Evolutionary conservation across 306 rosid species (phyloP).

Genomic region (Carpinus viminea): DNA sequence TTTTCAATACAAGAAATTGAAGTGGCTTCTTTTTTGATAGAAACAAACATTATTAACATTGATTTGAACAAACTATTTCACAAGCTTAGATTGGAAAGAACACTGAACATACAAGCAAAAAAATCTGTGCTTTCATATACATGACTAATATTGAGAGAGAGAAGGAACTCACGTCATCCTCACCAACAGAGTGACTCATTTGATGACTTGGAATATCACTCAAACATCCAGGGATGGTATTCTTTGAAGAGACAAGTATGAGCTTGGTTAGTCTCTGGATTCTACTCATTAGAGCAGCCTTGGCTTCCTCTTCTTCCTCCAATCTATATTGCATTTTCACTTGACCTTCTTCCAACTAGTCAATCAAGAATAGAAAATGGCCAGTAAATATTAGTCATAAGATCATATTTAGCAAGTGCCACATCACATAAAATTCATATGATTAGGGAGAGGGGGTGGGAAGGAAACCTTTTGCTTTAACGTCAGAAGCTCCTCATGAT

Average conservation of each 20-base stretch:
- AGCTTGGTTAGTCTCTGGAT: slow-evolving; percentile 98
- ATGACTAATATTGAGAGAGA: slow-evolving; percentile 9
- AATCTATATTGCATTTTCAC: slow-evolving; percentile 97
- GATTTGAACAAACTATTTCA: background rate
- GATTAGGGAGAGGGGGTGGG: slow-evolving; percentile 13
- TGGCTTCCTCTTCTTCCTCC: slow-evolving; percentile 99
- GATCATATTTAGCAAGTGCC: slow-evolving; percentile 11
- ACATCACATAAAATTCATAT: slow-evolving; percentile 18
- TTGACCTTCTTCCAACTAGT: slow-evolving; percentile 97
- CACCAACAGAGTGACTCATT: slow-evolving; percentile 69
- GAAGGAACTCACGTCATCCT: slow-evolving; percentile 78
- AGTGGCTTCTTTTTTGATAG: background rate
- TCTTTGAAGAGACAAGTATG: slow-evolving; percentile 94
- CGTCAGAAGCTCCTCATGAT: slow-evolving; percentile 84
- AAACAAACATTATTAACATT: background rate
- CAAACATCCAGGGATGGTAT: slow-evolving; percentile 80
- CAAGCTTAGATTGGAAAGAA: slow-evolving; percentile 1
- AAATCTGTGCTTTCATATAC: background rate
- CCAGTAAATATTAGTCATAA: slow-evolving; percentile 15
- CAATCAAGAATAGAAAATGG: slow-evolving; percentile 22
- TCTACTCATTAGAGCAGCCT: slow-evolving; percentile 99
- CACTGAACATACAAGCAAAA: background rate
- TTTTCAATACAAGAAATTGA: background rate
- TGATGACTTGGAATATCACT: slow-evolving; percentile 79
- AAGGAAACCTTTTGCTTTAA: slow-evolving; percentile 82